Evolutionary conservation across 1,284 basidiomycete species (phyloP).

Genomic region (Apiotrichum brassicae): DNA sequence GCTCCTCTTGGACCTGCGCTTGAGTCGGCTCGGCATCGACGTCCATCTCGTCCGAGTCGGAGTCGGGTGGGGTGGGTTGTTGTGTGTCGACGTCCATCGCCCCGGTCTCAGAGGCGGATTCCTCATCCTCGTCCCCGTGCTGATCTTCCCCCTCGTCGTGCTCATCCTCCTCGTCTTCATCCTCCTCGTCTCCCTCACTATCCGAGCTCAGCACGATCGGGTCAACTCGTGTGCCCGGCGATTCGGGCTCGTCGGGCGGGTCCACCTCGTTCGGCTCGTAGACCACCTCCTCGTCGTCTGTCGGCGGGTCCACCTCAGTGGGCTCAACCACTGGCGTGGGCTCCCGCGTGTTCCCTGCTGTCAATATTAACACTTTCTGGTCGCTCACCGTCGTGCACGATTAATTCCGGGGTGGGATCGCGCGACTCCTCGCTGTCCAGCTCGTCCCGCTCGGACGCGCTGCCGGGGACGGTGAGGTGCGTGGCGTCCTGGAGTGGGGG

Average conservation of each 20-base stretch:
- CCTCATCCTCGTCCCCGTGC: too few species aligned
- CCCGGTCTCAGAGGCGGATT: constrained; percentile 7
- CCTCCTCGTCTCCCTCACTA: constrained; percentile 16
- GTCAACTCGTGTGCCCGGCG: constrained; percentile 6
- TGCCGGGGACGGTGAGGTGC: neutral
- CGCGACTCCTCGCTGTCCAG: neutral
- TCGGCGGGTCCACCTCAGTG: neutral
- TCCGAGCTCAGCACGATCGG: neutral
- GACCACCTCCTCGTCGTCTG: constrained; percentile 3
- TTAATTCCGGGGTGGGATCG: neutral
- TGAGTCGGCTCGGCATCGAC: too few species aligned
- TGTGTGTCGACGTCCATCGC: neutral
- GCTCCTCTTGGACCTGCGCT: too few species aligned
- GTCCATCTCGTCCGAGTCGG: neutral
- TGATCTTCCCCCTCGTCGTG: constrained; percentile 18
- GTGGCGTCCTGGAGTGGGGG: neutral
- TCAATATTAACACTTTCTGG: neutral
- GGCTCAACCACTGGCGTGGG: neutral
- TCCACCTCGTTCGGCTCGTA: constrained; percentile 13
- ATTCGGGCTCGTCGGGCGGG: neutral
- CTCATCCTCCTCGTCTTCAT: constrained; percentile 15
- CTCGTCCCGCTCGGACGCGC: neutral
- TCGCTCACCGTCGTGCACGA: neutral
- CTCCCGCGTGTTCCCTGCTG: neutral
- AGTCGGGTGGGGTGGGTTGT: too few species aligned